Percentiles rank a stretch among this genome's conserved stretches.
phyloP scores from a whole-genome alignment of 1,139 yeast species.

The Magnusiomyces starmeri region DNA sequence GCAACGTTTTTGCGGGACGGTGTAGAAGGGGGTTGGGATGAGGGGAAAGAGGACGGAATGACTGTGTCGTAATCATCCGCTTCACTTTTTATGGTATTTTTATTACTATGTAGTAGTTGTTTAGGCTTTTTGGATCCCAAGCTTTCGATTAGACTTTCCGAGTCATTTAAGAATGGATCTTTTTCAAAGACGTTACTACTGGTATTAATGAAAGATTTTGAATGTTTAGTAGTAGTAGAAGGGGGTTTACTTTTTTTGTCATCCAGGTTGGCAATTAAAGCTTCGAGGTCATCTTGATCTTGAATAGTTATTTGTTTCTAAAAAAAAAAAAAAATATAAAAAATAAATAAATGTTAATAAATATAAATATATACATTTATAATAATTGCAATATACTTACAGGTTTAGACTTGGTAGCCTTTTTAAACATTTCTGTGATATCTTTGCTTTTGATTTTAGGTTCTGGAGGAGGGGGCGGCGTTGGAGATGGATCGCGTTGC shows the following conservation, averaged over 20 bases:
- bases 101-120: no score
- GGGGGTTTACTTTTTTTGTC: not conserved
- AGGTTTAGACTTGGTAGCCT: slow-evolving; percentile 7
- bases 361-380: no score
- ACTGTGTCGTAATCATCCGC: no score
- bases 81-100: no score
- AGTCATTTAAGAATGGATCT: not conserved
- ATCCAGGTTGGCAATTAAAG: slow-evolving; percentile 12
- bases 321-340: not conserved
- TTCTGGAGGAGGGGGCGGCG: slow-evolving; percentile 19
- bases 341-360: not conserved
- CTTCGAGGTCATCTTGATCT: slow-evolving; percentile 15
- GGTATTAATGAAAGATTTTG: not conserved
- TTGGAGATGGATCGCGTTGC: slow-evolving; percentile 7
- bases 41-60: no score
- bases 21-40: no score
- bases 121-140: not conserved
- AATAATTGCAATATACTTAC: slow-evolving; percentile 12
- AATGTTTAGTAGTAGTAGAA: not conserved
- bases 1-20: no score
- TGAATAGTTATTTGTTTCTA: slow-evolving; percentile 12
- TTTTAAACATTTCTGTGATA: slow-evolving; percentile 11
- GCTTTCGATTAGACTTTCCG: not conserved
- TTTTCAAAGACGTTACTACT: not conserved
- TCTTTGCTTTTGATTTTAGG: slow-evolving; percentile 15